Conservation (phyloP, 2,329 filamentous ascomycete species). For the Scopulariopsis brevicaulis region DNA sequence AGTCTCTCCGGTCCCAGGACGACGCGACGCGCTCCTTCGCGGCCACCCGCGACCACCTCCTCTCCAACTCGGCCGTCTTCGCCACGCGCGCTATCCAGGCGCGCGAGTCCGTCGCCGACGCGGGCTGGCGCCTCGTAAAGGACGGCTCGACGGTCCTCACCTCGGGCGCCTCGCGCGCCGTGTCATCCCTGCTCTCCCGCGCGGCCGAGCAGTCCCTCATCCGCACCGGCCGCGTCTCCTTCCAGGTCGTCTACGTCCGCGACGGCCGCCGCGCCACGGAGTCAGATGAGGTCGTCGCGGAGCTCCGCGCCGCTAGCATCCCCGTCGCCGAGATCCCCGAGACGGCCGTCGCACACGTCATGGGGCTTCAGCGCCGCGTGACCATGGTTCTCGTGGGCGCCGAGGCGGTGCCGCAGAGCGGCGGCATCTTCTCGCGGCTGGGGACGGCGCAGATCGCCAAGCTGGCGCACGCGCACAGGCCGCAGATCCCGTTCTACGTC, state of each 20-base stretch:
- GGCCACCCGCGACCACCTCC: conserved; percentile 68
- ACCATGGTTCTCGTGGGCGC: conserved; percentile 56
- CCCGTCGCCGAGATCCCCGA: conserved; percentile 56
- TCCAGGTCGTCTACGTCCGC: conserved; percentile 74
- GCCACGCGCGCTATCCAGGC: conserved; percentile 78
- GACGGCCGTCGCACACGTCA: conserved; percentile 65
- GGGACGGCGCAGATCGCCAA: conserved; percentile 79
- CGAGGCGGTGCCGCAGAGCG: conserved; percentile 90
- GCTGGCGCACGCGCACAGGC: conserved; percentile 54
- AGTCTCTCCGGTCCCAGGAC: conserved; percentile 48
- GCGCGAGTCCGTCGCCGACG: conserved; percentile 69
- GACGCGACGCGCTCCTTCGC: conserved; percentile 47
- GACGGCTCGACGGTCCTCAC: conserved; percentile 79
- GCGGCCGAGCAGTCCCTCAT: conserved; percentile 45
- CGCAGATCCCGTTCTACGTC: conserved; percentile 67
- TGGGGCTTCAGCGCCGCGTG: conserved; percentile 44
- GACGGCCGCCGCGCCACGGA: conserved; percentile 45
- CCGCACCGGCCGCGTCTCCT: conserved; percentile 48
- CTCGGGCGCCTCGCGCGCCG: conserved; percentile 77
- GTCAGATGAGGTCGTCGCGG: conserved; percentile 57
- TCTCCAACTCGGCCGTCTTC: conserved; percentile 79
- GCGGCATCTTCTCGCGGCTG: conserved; percentile 80
- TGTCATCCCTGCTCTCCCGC: conserved; percentile 62
- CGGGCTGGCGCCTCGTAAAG: conserved; percentile 66
- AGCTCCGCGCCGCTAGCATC: conserved; percentile 62